These are phyloP conservation scores for Leccinum subgranulosum DNA, from an alignment of 768 basidiomycete genomes.

Conservation along the genomic window DNA sequence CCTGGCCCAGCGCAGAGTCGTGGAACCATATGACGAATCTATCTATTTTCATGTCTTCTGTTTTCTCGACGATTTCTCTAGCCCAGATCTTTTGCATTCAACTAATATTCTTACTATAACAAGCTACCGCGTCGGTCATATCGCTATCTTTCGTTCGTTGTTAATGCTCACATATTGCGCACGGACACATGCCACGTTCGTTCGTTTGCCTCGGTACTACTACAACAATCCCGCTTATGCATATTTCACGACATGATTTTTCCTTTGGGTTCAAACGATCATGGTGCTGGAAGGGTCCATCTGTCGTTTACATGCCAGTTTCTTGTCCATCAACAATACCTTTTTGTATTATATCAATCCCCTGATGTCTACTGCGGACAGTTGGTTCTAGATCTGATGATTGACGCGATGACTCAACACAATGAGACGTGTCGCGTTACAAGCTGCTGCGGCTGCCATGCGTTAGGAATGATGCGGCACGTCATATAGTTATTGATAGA, in stretches of 20 bases:
- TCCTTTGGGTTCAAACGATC: conserved; percentile 12
- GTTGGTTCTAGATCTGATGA: no score
- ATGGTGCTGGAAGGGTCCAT: conserved; percentile 11
- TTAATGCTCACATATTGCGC: conserved; percentile 27
- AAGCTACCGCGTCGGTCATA: conserved; percentile 15
- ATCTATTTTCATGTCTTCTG: no score
- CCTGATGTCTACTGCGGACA: no score
- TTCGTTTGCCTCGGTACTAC: conserved; percentile 7
- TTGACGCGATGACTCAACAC: no score
- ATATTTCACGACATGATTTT: conserved; percentile 10
- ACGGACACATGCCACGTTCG: conserved; percentile 12
- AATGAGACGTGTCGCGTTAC: no score
- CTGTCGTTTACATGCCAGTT: conserved; percentile 14
- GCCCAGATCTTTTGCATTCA: conserved; percentile 18
- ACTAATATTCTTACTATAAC: conserved; percentile 22
- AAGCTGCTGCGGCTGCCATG: no score
- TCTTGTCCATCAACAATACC: conserved; percentile 16
- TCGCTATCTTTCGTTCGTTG: conserved; percentile 26
- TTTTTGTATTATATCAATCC: neutral
- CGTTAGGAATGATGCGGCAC: no score
- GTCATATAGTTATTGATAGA: conserved; percentile 36
- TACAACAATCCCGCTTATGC: conserved; percentile 17
- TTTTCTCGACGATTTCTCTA: no score
- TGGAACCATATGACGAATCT: conserved; percentile 19
- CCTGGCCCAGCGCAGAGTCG: conserved; percentile 38